Evolutionary conservation across 1,284 basidiomycete genomes (phyloP).

Genomic region (Sutorius eximius): DNA sequence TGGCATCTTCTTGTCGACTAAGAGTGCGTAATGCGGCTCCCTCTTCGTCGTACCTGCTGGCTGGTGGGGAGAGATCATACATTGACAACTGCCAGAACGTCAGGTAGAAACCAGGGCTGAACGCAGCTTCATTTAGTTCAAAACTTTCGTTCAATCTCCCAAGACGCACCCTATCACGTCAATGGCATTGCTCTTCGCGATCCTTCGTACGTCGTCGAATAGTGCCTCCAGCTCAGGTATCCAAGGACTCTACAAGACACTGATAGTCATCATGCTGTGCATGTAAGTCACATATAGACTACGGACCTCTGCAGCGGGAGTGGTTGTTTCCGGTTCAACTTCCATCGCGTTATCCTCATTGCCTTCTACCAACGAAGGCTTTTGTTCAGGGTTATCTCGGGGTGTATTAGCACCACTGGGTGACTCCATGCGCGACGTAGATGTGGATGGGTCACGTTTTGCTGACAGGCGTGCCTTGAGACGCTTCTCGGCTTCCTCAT

Average conservation of each 20-base stretch:
- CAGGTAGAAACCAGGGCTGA: slow-evolving; percentile 83
- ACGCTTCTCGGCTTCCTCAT: slow-evolving; percentile 73
- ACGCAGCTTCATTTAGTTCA: slow-evolving; percentile 8
- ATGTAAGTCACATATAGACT: neutral
- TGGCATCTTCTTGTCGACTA: slow-evolving; percentile 61
- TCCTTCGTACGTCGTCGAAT: slow-evolving; percentile 69
- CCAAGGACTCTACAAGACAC: slow-evolving; percentile 63
- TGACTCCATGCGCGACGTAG: slow-evolving; percentile 60
- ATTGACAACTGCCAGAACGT: slow-evolving; percentile 95
- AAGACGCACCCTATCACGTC: slow-evolving; percentile 69
- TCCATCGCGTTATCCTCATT: slow-evolving; percentile 59
- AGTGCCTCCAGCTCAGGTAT: slow-evolving; percentile 65
- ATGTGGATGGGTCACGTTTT: slow-evolving; percentile 63
- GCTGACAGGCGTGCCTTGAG: slow-evolving; percentile 73
- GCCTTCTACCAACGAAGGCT: slow-evolving; percentile 34
- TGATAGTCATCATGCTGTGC: slow-evolving; percentile 10
- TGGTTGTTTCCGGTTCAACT: slow-evolving; percentile 33
- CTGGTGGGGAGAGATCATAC: slow-evolving; percentile 81
- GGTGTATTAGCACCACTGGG: slow-evolving; percentile 45
- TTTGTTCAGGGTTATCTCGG: slow-evolving; percentile 39
- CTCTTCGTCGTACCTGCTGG: slow-evolving; percentile 69
- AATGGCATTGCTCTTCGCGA: slow-evolving; percentile 63
- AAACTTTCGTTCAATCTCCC: neutral
- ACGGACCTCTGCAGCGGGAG: slow-evolving; percentile 25
- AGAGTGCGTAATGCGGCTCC: slow-evolving; percentile 54